Percentiles rank a stretch among this genome's conserved stretches.
Conservation (phyloP, 345 rosid species). For the Laguncularia racemosa region DNA sequence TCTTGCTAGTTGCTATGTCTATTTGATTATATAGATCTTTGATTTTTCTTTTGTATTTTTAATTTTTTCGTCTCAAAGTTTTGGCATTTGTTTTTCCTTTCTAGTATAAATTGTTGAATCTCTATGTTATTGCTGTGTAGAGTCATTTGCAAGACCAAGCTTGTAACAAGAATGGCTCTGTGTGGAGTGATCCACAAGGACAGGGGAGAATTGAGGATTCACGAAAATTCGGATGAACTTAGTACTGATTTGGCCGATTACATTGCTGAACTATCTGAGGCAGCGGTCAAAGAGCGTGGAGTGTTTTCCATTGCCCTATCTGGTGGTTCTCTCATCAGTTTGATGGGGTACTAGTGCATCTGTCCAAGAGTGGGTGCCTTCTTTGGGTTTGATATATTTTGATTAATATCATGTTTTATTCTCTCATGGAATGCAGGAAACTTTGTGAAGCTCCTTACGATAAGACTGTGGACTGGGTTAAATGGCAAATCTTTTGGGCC, state of each 20-base stretch:
- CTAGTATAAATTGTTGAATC: slow-evolving; percentile 7
- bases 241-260: slow-evolving; percentile 75
- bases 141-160: slow-evolving; percentile 6
- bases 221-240: slow-evolving; percentile 66
- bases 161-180: slow-evolving; percentile 48
- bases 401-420: slow-evolving; percentile 14
- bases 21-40: no score
- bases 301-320: slow-evolving; percentile 77
- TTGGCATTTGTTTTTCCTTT: slow-evolving; percentile 6
- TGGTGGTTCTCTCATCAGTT: slow-evolving; percentile 77
- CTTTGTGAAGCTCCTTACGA: slow-evolving; percentile 71
- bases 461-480: slow-evolving; percentile 85
- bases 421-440: slow-evolving; percentile 47
- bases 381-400: slow-evolving; percentile 5
- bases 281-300: slow-evolving; percentile 72
- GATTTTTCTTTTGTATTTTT: no score
- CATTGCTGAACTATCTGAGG: slow-evolving; percentile 78
- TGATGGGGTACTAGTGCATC: slow-evolving; percentile 48
- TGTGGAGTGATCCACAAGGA: slow-evolving; percentile 45
- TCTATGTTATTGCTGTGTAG: slow-evolving; percentile 9
- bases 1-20: no score
- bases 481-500: slow-evolving; percentile 84
- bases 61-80: not conserved
- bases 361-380: not conserved
- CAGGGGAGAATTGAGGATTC: slow-evolving; percentile 69